Base-by-base conservation (phyloP, 2,329 filamentous ascomycete genomes). In the Microsporum ferrugineum region DNA sequence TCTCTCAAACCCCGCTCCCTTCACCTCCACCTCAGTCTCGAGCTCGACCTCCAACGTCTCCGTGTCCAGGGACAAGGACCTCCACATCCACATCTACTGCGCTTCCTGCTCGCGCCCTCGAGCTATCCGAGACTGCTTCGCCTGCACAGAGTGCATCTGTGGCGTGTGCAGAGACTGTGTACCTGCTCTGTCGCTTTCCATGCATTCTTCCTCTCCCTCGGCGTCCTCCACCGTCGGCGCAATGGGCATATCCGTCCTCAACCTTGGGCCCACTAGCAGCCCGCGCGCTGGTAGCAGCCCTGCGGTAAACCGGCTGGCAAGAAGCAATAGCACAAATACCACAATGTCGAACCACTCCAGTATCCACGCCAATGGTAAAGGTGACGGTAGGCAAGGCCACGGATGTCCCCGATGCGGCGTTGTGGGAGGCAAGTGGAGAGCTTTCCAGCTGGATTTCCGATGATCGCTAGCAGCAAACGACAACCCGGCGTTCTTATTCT, bases 81-180 rank as follows among this genome's bases (percentile, higher is more conserved):
- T 53, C 27, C 49, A 53, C 49, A 53, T 92, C 2, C 89, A 95
- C 71, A 95, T 97, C 47, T 96, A 95, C 72, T 97, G 92, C 72
- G 89, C 91, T 23, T 88, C 88, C 56, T 97, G 92, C 71, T 85
- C 89, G 65, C 84, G 87, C 41, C 79, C 91, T 17, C 91, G 87
- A 58, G 78, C 86, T 8, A 78, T 97, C 31, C 87, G 85, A 69
- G 88, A 92, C 68, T 94, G 89, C 38, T 96, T 91, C 70, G 92
- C 92, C 27, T 97, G 92, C 73, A 96, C 91, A 0, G 91, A 96
- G 73, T 97, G 94, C 73, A 95, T 97, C 65, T 95, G 90, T 71
- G 92, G 91, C 14, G 82, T 97, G 57, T 97, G 94, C 73, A 84
- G 87, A 65, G 85, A 90, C 62, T 97, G 92, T 69, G 27, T 53